A percentile compares a stretch with the other conserved stretches of the same genome.
Conservation (phyloP, 2,329 filamentous ascomycete genomes). For the Penicillium frequentans region DNA sequence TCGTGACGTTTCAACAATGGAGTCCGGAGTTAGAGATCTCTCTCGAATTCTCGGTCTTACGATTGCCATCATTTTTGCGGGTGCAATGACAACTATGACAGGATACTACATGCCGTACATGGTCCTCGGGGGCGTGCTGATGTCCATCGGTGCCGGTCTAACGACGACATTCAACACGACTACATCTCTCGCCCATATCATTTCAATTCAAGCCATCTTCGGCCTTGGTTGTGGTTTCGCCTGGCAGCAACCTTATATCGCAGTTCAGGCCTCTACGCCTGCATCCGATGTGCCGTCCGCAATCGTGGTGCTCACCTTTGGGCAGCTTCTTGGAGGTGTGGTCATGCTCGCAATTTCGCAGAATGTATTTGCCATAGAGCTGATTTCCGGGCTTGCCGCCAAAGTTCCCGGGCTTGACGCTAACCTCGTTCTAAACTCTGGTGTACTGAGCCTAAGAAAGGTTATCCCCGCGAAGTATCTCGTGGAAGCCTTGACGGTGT, state of each 20-base stretch:
- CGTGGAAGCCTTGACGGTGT: background rate
- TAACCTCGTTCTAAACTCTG: background rate
- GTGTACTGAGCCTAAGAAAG: background rate
- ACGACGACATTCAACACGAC: background rate
- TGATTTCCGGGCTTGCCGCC: background rate
- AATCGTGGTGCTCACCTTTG: background rate
- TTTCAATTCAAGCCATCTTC: background rate
- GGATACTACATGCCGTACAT: background rate
- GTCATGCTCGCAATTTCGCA: background rate
- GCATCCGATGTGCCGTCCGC: background rate
- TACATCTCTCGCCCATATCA: background rate
- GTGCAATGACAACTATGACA: background rate
- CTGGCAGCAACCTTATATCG: background rate
- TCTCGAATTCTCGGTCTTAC: background rate
- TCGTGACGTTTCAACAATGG: background rate
- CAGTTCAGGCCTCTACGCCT: background rate
- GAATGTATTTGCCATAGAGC: background rate
- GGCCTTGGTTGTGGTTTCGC: background rate
- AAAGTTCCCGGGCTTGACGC: background rate
- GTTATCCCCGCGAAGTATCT: background rate
- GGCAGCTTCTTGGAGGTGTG: background rate
- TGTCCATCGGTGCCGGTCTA: background rate
- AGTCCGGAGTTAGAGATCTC: background rate
- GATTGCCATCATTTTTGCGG: background rate
- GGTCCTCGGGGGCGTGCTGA: background rate